phyloP scores from a whole-genome alignment of 2,329 filamentous ascomycete genomes.

The Sporothrix inflata region DNA sequence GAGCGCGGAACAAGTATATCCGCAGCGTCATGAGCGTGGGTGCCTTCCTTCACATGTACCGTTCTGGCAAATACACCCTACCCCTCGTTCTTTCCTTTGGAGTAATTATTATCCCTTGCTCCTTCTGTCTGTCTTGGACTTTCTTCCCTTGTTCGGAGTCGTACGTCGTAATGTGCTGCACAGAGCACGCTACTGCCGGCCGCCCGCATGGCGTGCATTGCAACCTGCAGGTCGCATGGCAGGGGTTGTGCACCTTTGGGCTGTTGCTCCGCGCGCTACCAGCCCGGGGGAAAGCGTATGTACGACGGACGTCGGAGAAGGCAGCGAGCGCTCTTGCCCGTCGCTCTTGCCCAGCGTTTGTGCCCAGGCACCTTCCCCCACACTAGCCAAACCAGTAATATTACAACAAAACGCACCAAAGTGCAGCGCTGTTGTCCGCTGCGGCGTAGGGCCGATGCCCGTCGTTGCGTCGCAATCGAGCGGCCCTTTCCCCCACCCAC shows the following conservation, averaged over 20 bases:
- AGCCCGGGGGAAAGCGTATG: slow-evolving; percentile 26
- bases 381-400: not conserved
- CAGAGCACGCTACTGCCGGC: slow-evolving; percentile 16
- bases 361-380: not conserved
- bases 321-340: not conserved
- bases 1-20: slow-evolving; percentile 17
- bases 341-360: not conserved
- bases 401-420: not conserved
- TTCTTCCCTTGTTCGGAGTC: not conserved
- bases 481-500: not conserved
- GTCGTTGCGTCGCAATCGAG: not conserved
- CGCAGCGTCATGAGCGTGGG: not conserved
- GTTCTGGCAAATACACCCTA: not conserved
- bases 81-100: not conserved
- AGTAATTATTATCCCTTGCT: slow-evolving; percentile 10
- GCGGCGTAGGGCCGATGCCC: not conserved
- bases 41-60: not conserved
- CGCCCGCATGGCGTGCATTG: slow-evolving; percentile 17
- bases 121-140: not conserved
- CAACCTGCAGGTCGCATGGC: slow-evolving; percentile 3
- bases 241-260: not conserved
- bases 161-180: not conserved
- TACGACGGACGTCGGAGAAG: slow-evolving; percentile 29
- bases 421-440: not conserved
- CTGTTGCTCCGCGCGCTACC: not conserved